Conservation (phyloP, 352 stramenopile genomes). For the Pythium rhizo-oryzae region DNA sequence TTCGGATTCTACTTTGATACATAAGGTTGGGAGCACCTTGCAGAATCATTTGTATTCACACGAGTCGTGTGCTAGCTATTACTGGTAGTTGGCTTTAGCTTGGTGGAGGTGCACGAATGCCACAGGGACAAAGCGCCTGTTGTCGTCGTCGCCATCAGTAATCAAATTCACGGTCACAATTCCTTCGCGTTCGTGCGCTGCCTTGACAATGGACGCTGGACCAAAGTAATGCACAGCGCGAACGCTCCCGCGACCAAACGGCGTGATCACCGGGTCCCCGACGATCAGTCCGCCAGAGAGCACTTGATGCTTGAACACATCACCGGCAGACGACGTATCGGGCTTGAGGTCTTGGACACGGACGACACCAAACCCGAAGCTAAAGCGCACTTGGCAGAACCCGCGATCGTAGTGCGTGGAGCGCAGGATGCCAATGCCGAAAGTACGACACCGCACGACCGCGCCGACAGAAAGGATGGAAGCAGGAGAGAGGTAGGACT, state of each 20-base stretch:
- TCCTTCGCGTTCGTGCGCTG: background rate
- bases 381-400: slow-evolving; percentile 63
- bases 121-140: background rate
- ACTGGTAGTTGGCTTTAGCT: slow-evolving; percentile 23
- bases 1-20: slow-evolving; percentile 62
- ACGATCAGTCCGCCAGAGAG: slow-evolving; percentile 36
- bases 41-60: too few relatives aligned
- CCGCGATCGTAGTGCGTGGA: slow-evolving; percentile 60
- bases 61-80: background rate
- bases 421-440: slow-evolving; percentile 68
- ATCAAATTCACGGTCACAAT: slow-evolving; percentile 18
- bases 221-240: background rate
- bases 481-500: slow-evolving; percentile 55
- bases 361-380: slow-evolving; percentile 65
- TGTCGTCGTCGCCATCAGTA: slow-evolving; percentile 4
- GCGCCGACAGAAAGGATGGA: slow-evolving; percentile 50
- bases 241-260: slow-evolving; percentile 57
- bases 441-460: slow-evolving; percentile 49
- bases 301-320: slow-evolving; percentile 29
- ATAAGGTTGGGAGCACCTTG: slow-evolving; percentile 13
- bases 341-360: slow-evolving; percentile 48
- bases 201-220: background rate
- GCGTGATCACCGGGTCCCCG: slow-evolving; percentile 68
- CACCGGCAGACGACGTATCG: slow-evolving; percentile 40
- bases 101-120: slow-evolving; percentile 20